Percentiles rank a stretch among this genome's conserved stretches.
Conservation (phyloP, 805 yeast species). For the Nakazawaea ernobii region DNA sequence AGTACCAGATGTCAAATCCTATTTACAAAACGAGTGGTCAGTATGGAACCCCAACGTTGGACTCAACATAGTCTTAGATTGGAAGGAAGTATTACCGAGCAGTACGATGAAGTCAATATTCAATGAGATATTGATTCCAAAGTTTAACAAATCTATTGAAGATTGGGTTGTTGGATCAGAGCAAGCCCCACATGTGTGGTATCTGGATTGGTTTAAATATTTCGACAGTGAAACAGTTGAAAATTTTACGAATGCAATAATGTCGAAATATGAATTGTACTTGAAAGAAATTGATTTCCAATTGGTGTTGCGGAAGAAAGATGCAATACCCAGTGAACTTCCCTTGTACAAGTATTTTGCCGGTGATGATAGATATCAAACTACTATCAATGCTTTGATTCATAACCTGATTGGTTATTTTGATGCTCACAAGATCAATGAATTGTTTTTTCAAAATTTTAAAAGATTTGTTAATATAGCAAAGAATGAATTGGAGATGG, state of each 20-base stretch:
- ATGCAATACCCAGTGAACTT: slow-evolving; percentile 14
- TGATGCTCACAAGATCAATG: background rate
- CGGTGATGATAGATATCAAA: slow-evolving; percentile 18
- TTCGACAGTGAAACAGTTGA: slow-evolving; percentile 12
- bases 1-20: slow-evolving; percentile 26
- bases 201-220: slow-evolving; percentile 21
- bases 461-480: background rate
- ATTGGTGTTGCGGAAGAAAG: slow-evolving; percentile 1
- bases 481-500: background rate
- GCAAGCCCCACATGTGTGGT: slow-evolving; percentile 19
- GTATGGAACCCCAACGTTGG: slow-evolving; percentile 32
- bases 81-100: slow-evolving; percentile 32
- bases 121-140: slow-evolving; percentile 29
- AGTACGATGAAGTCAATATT: slow-evolving; percentile 23
- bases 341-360: slow-evolving; percentile 27
- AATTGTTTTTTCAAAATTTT: background rate
- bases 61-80: slow-evolving; percentile 32
- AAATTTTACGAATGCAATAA: slow-evolving; percentile 11
- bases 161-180: slow-evolving; percentile 27
- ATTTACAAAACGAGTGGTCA: slow-evolving; percentile 30
- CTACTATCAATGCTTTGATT: slow-evolving; percentile 34
- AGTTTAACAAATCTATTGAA: slow-evolving; percentile 26
- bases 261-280: slow-evolving; percentile 16
- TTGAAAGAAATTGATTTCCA: slow-evolving; percentile 2
- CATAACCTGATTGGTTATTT: slow-evolving; percentile 49